Evolutionary conservation across 208 protist genomes (phyloP).

Genomic region (Novymonas esmeraldas): DNA sequence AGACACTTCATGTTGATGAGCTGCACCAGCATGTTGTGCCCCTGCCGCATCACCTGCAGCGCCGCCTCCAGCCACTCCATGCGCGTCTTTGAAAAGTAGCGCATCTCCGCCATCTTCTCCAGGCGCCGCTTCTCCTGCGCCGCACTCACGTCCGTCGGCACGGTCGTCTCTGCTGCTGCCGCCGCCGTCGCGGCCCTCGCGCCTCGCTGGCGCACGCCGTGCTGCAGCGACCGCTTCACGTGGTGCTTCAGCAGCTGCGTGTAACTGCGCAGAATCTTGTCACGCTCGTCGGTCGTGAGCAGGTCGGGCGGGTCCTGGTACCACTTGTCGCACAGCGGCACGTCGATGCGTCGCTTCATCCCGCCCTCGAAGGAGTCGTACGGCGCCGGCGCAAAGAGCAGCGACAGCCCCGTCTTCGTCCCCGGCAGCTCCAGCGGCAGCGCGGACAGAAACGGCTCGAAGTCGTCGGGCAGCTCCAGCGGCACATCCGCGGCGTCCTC

Average conservation of each 20-base stretch:
- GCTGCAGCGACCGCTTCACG: constrained; percentile 98
- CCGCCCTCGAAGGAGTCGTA: constrained; percentile 97
- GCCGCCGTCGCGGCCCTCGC: constrained; percentile 15
- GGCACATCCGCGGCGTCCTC: constrained; percentile 32
- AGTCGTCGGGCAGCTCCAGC: constrained; percentile 60
- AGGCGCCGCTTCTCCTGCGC: constrained; percentile 77
- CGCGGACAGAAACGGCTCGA: constrained; percentile 85
- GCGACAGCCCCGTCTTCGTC: constrained; percentile 95
- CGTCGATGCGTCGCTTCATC: constrained; percentile 97
- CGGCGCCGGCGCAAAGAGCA: constrained; percentile 98
- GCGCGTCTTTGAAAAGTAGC: constrained; percentile 99
- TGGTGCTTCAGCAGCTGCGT: constrained; percentile 99
- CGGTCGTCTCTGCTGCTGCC: constrained; percentile 6
- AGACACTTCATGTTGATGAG: constrained; percentile 99
- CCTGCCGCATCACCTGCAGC: constrained; percentile 99
- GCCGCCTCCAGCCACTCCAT: constrained; percentile 99
- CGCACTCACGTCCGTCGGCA: constrained; percentile 14
- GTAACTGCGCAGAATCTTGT: constrained; percentile 98
- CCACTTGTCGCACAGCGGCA: constrained; percentile 99
- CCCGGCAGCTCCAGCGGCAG: constrained; percentile 90
- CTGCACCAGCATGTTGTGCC: constrained; percentile 99
- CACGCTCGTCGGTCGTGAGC: constrained; percentile 54
- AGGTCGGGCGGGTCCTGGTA: constrained; percentile 95
- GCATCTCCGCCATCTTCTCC: constrained; percentile 93
- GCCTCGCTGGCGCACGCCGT: constrained; percentile 41